Evolutionary conservation across 768 basidiomycete species (phyloP).

Genomic region (Russula dissimulans): DNA sequence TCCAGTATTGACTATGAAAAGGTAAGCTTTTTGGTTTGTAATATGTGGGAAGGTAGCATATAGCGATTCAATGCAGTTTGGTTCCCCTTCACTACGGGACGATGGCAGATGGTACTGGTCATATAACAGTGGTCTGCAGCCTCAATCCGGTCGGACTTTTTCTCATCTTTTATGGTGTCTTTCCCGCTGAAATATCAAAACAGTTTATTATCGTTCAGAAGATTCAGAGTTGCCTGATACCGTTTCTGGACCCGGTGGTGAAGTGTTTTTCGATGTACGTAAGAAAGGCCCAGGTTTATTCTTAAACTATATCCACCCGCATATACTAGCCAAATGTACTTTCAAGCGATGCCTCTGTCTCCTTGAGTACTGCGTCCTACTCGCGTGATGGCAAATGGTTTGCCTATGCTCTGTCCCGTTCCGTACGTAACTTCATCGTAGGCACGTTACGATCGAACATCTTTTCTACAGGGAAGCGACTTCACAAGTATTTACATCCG

Average conservation of each 20-base stretch:
- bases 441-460: neutral
- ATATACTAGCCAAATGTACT: constrained; percentile 54
- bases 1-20: constrained; percentile 40
- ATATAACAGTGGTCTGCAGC: constrained; percentile 68
- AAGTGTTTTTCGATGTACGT: constrained; percentile 73
- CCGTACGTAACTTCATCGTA: constrained; percentile 34
- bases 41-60: neutral
- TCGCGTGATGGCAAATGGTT: constrained; percentile 59
- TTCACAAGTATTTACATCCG: constrained; percentile 63
- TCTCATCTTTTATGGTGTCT: neutral
- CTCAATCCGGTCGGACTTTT: constrained; percentile 38
- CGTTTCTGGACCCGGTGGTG: constrained; percentile 37
- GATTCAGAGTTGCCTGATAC: constrained; percentile 46
- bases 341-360: constrained; percentile 61
- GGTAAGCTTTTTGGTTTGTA: neutral
- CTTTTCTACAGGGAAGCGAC: constrained; percentile 54
- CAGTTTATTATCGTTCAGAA: constrained; percentile 56
- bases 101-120: constrained; percentile 78
- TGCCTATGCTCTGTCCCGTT: constrained; percentile 68
- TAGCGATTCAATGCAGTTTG: constrained; percentile 38
- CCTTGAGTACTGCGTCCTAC: constrained; percentile 50
- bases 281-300: neutral
- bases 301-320: neutral
- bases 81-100: constrained; percentile 47
- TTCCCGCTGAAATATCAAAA: neutral